phyloP scores from a whole-genome alignment of 139 green algal genomes.

The Picochlorum costavermella region DNA sequence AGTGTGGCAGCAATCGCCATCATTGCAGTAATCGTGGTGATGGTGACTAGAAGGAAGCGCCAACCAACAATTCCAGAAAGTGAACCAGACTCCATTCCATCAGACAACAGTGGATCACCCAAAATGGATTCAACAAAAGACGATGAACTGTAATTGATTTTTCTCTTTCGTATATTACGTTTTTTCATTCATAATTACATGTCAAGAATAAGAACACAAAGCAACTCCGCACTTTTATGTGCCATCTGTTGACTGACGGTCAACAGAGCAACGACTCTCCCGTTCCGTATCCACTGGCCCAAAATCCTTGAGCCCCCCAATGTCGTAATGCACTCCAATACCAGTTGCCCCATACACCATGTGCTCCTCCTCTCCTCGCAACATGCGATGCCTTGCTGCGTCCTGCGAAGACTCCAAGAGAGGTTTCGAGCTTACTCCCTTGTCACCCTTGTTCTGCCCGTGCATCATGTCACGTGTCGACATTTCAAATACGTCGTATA shows the following conservation, averaged over 20 bases:
- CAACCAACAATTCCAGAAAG: neutral
- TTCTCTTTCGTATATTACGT: too few species aligned
- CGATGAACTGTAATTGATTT: too few species aligned
- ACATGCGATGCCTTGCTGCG: neutral
- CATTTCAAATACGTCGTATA: too few species aligned
- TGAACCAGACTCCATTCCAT: neutral
- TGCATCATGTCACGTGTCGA: neutral
- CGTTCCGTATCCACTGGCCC: slow-evolving; percentile 14
- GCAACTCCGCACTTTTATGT: neutral
- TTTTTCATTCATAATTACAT: too few species aligned
- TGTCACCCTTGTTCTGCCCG: neutral
- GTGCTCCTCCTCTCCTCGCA: slow-evolving; percentile 3
- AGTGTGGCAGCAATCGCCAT: neutral
- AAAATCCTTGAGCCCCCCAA: slow-evolving; percentile 7
- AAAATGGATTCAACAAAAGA: too few species aligned
- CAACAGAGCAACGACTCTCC: neutral
- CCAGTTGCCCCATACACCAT: neutral
- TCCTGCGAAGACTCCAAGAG: slow-evolving; percentile 5
- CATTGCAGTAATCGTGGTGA: slow-evolving; percentile 1
- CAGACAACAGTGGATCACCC: neutral
- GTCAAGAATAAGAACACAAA: too few species aligned
- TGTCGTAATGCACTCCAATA: slow-evolving; percentile 6
- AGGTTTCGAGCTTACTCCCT: neutral
- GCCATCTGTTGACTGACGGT: neutral
- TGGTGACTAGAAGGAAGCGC: slow-evolving; percentile 3